A percentile compares a stretch with the other conserved stretches of the same genome.
phyloP scores from a whole-genome alignment of 306 rosid species.

The Alnus glutinosa region DNA sequence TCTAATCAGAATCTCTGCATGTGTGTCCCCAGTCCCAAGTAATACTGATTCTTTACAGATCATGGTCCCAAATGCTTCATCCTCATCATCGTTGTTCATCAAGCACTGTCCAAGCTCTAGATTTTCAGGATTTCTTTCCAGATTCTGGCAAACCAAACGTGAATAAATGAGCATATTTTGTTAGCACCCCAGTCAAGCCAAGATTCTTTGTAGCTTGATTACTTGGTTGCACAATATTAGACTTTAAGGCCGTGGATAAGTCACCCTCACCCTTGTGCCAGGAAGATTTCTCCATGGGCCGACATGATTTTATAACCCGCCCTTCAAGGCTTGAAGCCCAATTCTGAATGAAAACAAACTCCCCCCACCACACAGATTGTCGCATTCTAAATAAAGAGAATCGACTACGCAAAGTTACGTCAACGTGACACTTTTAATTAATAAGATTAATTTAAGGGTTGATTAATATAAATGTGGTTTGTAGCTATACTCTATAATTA shows the following conservation, averaged over 20 bases:
- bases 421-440: no score
- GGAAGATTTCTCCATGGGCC: no score
- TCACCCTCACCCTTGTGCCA: no score
- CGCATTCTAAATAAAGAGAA: no score
- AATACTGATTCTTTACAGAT: background rate
- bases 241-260: no score
- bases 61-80: background rate
- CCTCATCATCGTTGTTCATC: background rate
- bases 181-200: background rate
- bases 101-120: background rate
- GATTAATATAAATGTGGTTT: no score
- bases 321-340: background rate
- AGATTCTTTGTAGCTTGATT: background rate
- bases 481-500: no score
- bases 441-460: no score
- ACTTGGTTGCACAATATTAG: no score
- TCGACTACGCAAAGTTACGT: no score
- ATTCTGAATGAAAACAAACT: background rate
- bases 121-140: background rate
- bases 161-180: background rate
- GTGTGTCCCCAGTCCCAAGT: background rate
- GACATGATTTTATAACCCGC: no score
- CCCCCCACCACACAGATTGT: no score
- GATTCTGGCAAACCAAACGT: background rate
- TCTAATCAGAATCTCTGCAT: conserved; percentile 8